phyloP scores from a whole-genome alignment of 140 eudicot species.

The Flaveria floridana region DNA sequence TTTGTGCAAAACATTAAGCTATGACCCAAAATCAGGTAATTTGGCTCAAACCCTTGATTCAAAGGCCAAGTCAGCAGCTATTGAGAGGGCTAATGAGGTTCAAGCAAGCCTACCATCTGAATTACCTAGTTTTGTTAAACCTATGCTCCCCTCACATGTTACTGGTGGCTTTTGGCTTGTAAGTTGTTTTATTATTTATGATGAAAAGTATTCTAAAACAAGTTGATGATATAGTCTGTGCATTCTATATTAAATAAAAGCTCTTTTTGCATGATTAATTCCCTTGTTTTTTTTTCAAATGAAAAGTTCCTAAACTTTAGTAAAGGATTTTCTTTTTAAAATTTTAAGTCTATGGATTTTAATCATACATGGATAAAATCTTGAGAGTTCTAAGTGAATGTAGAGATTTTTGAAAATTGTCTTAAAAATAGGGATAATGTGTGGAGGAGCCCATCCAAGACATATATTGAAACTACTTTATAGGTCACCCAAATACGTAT shows the following conservation, averaged over 20 bases:
- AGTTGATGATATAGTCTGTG: not conserved
- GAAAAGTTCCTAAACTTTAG: not conserved
- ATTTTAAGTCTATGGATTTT: no score
- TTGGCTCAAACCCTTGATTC: constrained; percentile 16
- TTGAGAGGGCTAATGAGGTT: constrained; percentile 54
- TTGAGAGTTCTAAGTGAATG: no score
- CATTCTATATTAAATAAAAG: not conserved
- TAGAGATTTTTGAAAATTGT: not conserved
- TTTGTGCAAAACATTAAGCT: constrained; percentile 25
- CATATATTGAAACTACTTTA: not conserved
- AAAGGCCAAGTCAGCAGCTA: constrained; percentile 37
- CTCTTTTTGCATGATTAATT: not conserved
- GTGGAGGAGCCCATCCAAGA: no score
- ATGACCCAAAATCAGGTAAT: constrained; percentile 26
- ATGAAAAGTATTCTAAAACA: no score
- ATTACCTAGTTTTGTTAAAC: constrained; percentile 57
- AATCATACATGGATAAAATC: no score
- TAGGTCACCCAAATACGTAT: not conserved
- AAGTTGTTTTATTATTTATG: constrained; percentile 3
- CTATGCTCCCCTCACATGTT: constrained; percentile 73
- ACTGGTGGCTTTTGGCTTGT: constrained; percentile 72
- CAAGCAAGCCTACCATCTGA: constrained; percentile 49
- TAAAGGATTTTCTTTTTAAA: not conserved
- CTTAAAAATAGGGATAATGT: not conserved
- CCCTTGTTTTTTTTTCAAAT: no score